phyloP scores from a whole-genome alignment of 108 stramenopile genomes.

The Pseudonitzschia multiseries region DNA sequence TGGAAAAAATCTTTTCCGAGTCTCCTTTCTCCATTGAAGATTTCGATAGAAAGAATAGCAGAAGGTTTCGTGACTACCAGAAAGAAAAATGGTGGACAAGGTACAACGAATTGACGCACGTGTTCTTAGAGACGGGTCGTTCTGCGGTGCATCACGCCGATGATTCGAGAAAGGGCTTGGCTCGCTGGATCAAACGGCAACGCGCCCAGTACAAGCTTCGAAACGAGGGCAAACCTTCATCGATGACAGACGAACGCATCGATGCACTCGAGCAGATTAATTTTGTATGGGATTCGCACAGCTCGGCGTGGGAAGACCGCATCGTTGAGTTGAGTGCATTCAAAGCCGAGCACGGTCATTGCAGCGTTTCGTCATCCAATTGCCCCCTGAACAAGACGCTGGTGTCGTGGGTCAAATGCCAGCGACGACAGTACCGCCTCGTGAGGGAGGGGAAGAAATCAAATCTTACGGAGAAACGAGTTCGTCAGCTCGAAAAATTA shows the following conservation, averaged over 20 bases:
- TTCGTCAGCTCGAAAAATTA: constrained; percentile 45
- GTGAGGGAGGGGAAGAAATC: constrained; percentile 45
- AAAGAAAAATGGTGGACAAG: constrained; percentile 25
- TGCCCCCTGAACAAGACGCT: constrained; percentile 36
- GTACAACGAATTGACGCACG: constrained; percentile 21
- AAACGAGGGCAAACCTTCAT: constrained; percentile 33
- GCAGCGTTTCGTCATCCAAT: constrained; percentile 31
- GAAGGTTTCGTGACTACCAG: constrained; percentile 23
- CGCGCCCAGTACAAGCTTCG: constrained; percentile 31
- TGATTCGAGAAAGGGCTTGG: constrained; percentile 18
- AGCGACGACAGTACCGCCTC: constrained; percentile 60
- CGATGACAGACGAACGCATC: constrained; percentile 22
- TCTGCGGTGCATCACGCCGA: constrained; percentile 32
- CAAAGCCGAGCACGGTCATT: constrained; percentile 34
- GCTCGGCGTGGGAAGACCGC: constrained; percentile 19
- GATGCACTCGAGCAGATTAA: constrained; percentile 4
- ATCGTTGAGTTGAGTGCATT: constrained; percentile 28
- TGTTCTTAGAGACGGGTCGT: constrained; percentile 20
- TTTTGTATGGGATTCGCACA: constrained; percentile 19
- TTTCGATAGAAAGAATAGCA: background rate
- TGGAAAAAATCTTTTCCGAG: background rate
- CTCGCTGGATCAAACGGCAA: constrained; percentile 40
- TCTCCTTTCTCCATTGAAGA: background rate
- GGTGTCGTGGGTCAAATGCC: constrained; percentile 57
- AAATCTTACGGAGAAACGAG: constrained; percentile 52